Percentiles rank a stretch among this genome's conserved stretches.
These are phyloP conservation scores for Rhodosporidiobolus sp. DNA, from an alignment of 768 basidiomycete genomes.

Conservation along the genomic window DNA sequence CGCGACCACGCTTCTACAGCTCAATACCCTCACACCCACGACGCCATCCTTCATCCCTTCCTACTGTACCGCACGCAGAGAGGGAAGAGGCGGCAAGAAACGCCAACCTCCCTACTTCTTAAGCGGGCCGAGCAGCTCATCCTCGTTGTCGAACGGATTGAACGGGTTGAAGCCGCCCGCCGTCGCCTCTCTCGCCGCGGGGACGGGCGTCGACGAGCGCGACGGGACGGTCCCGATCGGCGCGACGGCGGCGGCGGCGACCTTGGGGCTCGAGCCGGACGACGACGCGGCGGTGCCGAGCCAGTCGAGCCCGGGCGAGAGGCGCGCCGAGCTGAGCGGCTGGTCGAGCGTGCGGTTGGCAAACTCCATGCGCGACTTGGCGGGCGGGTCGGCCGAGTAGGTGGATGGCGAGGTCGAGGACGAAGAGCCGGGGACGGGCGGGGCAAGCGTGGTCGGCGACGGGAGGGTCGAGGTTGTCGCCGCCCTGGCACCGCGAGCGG, in stretches of 20 bases:
- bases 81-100: too few species aligned
- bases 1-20: too few species aligned
- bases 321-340: slow-evolving; percentile 20
- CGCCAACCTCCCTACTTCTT: not conserved
- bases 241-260: not conserved
- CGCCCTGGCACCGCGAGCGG: not conserved
- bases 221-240: not conserved
- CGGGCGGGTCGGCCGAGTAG: slow-evolving; percentile 21
- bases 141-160: slow-evolving; percentile 35
- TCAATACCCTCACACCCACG: too few species aligned
- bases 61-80: too few species aligned
- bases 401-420: slow-evolving; percentile 2
- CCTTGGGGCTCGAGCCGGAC: not conserved
- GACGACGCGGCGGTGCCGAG: not conserved
- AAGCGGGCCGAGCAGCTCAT: slow-evolving; percentile 30
- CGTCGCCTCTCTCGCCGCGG: not conserved
- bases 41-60: too few species aligned
- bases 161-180: slow-evolving; percentile 1
- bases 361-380: slow-evolving; percentile 34
- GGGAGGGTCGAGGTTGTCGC: slow-evolving; percentile 1
- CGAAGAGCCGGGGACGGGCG: slow-evolving; percentile 7
- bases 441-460: slow-evolving; percentile 5
- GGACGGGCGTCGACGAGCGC: not conserved
- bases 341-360: not conserved
- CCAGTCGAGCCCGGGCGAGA: slow-evolving; percentile 34